Evolutionary conservation across 177 flowering plant genomes (phyloP).

Genomic region (Vitis hybrid): DNA sequence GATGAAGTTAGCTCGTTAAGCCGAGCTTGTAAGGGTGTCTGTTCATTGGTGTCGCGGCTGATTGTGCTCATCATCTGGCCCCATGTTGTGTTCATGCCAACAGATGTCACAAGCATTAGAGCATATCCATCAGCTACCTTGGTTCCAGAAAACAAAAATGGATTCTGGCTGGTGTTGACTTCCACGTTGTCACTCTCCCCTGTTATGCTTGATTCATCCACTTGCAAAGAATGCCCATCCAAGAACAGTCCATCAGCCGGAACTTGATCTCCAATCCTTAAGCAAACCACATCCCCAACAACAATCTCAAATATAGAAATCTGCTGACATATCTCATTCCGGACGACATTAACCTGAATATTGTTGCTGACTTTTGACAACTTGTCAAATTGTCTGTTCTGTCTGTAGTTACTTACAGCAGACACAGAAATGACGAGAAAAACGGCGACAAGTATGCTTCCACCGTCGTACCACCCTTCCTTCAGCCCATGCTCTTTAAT

Average conservation of each 20-base stretch:
- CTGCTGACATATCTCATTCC: conserved; percentile 25
- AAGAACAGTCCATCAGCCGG: conserved; percentile 50
- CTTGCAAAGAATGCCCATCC: conserved; percentile 33
- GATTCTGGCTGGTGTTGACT: conserved; percentile 19
- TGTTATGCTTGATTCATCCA: conserved; percentile 51
- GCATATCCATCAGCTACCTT: conserved; percentile 41
- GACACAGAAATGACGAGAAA: conserved; percentile 37
- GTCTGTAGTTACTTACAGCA: conserved; percentile 31
- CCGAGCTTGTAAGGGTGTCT: conserved; percentile 40
- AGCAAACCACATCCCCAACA: conserved; percentile 41
- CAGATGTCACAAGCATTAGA: conserved; percentile 36
- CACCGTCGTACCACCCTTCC: conserved; percentile 50
- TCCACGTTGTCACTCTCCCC: conserved; percentile 49
- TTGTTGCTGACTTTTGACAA: conserved; percentile 31
- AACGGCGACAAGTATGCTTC: conserved; percentile 41
- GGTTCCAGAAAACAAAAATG: conserved; percentile 38
- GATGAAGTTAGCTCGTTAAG: conserved; percentile 37
- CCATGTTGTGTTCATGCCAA: conserved; percentile 46
- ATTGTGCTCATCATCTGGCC: conserved; percentile 50
- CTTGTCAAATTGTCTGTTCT: conserved; percentile 39
- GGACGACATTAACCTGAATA: conserved; percentile 33
- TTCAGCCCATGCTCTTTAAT: conserved; percentile 36
- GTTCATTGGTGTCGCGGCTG: conserved; percentile 21
- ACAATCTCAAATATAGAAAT: conserved; percentile 43
- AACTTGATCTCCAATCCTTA: conserved; percentile 49